Evolutionary conservation across 371 early-diverging fungal genomes (phyloP).

Genomic region (Basidiobolus heterosporus): DNA sequence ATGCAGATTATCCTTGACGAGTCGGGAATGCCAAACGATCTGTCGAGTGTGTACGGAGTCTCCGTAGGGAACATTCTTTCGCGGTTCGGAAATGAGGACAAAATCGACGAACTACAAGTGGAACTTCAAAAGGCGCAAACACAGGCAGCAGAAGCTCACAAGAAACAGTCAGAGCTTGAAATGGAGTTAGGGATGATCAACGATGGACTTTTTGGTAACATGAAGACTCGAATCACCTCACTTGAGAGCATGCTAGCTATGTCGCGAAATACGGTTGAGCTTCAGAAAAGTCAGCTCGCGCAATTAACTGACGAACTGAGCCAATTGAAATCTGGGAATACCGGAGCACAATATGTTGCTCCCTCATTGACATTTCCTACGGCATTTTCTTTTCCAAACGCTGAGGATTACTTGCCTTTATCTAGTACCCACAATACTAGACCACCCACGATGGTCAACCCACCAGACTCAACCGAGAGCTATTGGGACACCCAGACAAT

Average conservation of each 20-base stretch:
- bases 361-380: too few relatives aligned
- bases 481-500: too few relatives aligned
- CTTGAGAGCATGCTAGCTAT: slow-evolving; percentile 61
- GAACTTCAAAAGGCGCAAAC: too few relatives aligned
- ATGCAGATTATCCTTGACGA: slow-evolving; percentile 69
- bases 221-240: slow-evolving; percentile 55
- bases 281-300: slow-evolving; percentile 48
- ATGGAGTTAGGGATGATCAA: slow-evolving; percentile 13
- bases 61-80: slow-evolving; percentile 55
- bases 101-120: slow-evolving; percentile 17
- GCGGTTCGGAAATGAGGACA: slow-evolving; percentile 67
- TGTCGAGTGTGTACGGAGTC: slow-evolving; percentile 22
- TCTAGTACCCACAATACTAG: too few relatives aligned
- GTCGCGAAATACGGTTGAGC: slow-evolving; percentile 62
- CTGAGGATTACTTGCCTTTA: too few relatives aligned
- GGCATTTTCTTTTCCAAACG: too few relatives aligned
- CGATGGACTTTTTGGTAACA: slow-evolving; percentile 58
- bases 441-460: too few relatives aligned
- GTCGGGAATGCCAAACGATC: slow-evolving; percentile 44
- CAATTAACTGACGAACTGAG: slow-evolving; percentile 23
- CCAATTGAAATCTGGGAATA: too few relatives aligned
- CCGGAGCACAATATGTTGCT: too few relatives aligned
- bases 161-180: too few relatives aligned
- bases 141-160: too few relatives aligned
- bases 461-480: too few relatives aligned